Evolutionary conservation across 2,329 filamentous ascomycete genomes (phyloP).

Genomic region (Sordariomycetes sp.): DNA sequence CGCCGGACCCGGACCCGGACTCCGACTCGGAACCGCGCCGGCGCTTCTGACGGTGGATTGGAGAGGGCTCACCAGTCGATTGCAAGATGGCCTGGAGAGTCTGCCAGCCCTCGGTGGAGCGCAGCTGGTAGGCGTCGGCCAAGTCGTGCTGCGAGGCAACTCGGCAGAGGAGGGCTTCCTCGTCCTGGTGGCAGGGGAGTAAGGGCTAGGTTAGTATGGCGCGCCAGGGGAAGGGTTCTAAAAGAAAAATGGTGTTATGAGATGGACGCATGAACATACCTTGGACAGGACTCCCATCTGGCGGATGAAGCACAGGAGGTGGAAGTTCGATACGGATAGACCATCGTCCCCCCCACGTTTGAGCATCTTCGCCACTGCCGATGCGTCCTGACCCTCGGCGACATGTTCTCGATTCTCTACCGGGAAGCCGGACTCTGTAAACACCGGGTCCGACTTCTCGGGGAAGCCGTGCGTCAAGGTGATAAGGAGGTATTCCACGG

Average conservation of each 20-base stretch:
- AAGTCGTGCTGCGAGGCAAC: conserved; percentile 75
- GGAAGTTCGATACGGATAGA: conserved; percentile 78
- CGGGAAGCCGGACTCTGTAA: conserved; percentile 65
- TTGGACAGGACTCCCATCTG: conserved; percentile 73
- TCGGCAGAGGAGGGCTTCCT: conserved; percentile 75
- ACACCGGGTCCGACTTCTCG: conserved; percentile 64
- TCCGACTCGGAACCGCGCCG: conserved; percentile 24
- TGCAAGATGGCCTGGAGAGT: conserved; percentile 87
- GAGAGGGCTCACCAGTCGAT: conserved; percentile 83
- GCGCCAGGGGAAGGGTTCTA: not conserved
- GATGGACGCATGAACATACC: conserved; percentile 35
- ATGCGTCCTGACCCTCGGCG: conserved; percentile 75
- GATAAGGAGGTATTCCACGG: conserved; percentile 91
- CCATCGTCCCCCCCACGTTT: conserved; percentile 47
- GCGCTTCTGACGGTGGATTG: conserved; percentile 56
- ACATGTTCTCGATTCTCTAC: conserved; percentile 86
- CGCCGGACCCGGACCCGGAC: conserved; percentile 1
- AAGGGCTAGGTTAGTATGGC: conserved; percentile 3
- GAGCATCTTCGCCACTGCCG: conserved; percentile 56
- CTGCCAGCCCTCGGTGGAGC: conserved; percentile 85
- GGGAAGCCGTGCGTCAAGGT: conserved; percentile 96
- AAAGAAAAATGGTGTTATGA: not conserved
- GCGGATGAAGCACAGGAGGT: conserved; percentile 81
- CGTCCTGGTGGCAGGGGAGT: conserved; percentile 50
- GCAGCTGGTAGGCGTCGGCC: conserved; percentile 70